A percentile compares a stretch with the other conserved stretches of the same genome.
Evolutionary conservation across 441 rosid genomes (phyloP).

Genomic region (Gossypium aridum): DNA sequence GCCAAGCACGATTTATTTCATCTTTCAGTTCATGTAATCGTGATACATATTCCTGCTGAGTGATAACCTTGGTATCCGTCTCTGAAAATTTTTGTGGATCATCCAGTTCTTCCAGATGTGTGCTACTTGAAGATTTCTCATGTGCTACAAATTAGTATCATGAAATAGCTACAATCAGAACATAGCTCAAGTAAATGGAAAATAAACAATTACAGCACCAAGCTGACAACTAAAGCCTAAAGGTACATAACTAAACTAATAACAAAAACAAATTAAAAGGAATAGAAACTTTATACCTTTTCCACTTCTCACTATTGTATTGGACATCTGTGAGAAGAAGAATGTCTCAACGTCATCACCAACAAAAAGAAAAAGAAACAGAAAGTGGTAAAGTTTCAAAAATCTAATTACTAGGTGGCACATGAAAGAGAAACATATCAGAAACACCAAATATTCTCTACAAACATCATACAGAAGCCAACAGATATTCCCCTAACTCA

Average conservation of each 20-base stretch:
- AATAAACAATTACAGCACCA: background rate
- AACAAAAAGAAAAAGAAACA: constrained; percentile 1
- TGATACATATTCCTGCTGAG: constrained; percentile 69
- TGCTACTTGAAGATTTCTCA: constrained; percentile 39
- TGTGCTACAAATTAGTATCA: constrained; percentile 24
- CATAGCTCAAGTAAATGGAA: constrained; percentile 8
- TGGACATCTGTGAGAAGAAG: constrained; percentile 48
- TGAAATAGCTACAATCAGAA: constrained; percentile 13
- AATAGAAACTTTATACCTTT: constrained; percentile 41
- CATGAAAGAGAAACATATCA: background rate
- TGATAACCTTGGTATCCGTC: constrained; percentile 43
- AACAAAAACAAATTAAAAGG: background rate
- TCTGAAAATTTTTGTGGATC: constrained; percentile 44
- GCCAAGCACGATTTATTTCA: constrained; percentile 71
- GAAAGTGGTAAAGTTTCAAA: background rate
- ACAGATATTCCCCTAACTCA: background rate
- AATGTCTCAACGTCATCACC: background rate
- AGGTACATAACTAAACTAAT: background rate
- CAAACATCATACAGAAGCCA: background rate
- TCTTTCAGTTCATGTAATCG: constrained; percentile 71
- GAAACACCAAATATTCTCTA: background rate
- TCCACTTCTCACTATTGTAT: constrained; percentile 49
- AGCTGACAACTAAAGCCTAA: background rate
- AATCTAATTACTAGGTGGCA: background rate
- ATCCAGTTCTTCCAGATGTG: constrained; percentile 45